Conservation (phyloP, 306 rosid species). For the Cicer chorassanicum region DNA sequence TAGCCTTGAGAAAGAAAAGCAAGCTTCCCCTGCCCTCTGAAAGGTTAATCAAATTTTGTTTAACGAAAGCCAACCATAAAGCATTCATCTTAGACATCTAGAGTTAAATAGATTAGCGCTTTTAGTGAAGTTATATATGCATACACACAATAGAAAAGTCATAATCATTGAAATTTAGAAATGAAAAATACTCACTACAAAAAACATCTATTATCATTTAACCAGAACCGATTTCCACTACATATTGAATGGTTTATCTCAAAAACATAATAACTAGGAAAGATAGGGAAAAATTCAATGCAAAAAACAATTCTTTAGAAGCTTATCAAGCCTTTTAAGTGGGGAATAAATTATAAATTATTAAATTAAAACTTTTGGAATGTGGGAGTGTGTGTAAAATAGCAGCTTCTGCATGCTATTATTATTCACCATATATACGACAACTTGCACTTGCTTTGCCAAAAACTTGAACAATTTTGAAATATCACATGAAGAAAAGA, state of each 20-base stretch:
- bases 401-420: conserved; percentile 10
- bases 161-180: conserved; percentile 2
- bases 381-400: background rate
- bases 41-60: conserved; percentile 47
- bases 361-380: background rate
- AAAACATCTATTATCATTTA: too few species aligned
- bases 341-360: background rate
- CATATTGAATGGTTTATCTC: background rate
- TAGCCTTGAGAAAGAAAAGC: conserved; percentile 76
- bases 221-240: background rate
- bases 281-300: conserved; percentile 26
- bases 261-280: background rate
- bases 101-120: conserved; percentile 20
- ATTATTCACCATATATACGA: conserved; percentile 23
- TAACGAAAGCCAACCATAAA: conserved; percentile 38
- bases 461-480: conserved; percentile 35
- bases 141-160: background rate
- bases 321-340: conserved; percentile 22
- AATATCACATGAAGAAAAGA: conserved; percentile 20
- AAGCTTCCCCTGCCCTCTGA: conserved; percentile 97
- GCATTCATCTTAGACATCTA: conserved; percentile 26
- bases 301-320: conserved; percentile 34
- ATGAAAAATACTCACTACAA: background rate
- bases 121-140: conserved; percentile 7
- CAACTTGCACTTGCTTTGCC: conserved; percentile 30